These are phyloP conservation scores for Plasmodium chabaudi DNA, from an alignment of 169 alveolate genomes.

Conservation along the genomic window DNA sequence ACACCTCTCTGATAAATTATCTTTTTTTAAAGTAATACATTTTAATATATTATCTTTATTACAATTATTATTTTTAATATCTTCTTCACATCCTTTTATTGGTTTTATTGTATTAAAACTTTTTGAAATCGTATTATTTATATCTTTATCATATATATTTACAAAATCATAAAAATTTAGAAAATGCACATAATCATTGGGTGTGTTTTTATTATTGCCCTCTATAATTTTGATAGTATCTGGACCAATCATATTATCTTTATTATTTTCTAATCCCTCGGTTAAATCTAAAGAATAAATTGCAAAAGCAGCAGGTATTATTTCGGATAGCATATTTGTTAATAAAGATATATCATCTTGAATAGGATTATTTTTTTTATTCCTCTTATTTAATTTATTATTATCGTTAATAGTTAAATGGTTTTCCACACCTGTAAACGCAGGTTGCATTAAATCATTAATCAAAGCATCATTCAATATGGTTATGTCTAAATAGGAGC, in stretches of 20 bases:
- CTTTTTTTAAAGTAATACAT: constrained; percentile 65
- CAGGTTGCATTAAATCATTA: constrained; percentile 38
- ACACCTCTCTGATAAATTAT: constrained; percentile 51
- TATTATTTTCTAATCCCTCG: constrained; percentile 9
- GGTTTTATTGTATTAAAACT: constrained; percentile 43
- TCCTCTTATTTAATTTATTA: constrained; percentile 44
- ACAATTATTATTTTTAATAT: constrained; percentile 70
- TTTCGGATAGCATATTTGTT: constrained; percentile 63
- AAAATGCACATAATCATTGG: no score
- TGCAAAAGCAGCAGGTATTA: constrained; percentile 53
- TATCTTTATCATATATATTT: constrained; percentile 55
- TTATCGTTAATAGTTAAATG: constrained; percentile 61
- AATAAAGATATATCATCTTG: constrained; percentile 45
- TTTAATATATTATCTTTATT: constrained; percentile 38
- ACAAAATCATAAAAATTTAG: constrained; percentile 43
- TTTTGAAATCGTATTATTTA: constrained; percentile 32
- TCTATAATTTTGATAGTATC: no score
- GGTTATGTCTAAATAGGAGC: constrained; percentile 27
- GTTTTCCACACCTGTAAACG: constrained; percentile 31
- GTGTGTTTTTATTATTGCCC: no score
- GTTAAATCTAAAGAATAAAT: constrained; percentile 30
- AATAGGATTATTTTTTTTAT: constrained; percentile 26
- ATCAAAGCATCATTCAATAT: constrained; percentile 26
- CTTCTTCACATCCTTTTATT: constrained; percentile 72
- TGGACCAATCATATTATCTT: not conserved